Percentiles rank a stretch among this genome's conserved stretches.
These are phyloP conservation scores for Lotus japonicus DNA, from an alignment of 306 rosid genomes.

Conservation along the genomic window DNA sequence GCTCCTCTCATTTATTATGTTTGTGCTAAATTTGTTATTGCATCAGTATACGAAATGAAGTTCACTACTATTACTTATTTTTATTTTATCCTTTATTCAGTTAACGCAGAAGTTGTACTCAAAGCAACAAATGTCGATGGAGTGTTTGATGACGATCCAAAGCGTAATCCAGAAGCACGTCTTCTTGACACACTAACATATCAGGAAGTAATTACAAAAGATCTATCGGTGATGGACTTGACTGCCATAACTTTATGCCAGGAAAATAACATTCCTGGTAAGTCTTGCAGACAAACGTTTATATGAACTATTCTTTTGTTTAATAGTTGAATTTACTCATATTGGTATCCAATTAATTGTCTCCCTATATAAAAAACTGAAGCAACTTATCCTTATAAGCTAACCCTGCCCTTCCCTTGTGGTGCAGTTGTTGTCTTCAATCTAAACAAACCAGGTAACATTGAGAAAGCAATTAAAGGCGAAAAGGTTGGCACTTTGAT, in stretches of 20 bases:
- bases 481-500: conserved; percentile 89
- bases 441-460: conserved; percentile 79
- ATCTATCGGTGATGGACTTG: conserved; percentile 95
- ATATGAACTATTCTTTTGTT: not conserved
- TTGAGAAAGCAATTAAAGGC: conserved; percentile 77
- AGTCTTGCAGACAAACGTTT: conserved; percentile 16
- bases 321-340: not conserved
- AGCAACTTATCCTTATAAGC: conserved; percentile 9
- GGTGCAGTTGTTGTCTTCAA: conserved; percentile 90
- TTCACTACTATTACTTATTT: not conserved
- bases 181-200: conserved; percentile 72
- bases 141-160: conserved; percentile 75
- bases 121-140: conserved; percentile 98
- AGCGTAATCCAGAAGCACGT: conserved; percentile 66
- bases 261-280: conserved; percentile 93
- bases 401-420: not conserved
- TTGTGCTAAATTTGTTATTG: too few relatives aligned
- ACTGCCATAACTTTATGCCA: conserved; percentile 95
- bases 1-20: not conserved
- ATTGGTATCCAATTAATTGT: not conserved
- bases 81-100: conserved; percentile 35
- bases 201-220: conserved; percentile 77
- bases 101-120: conserved; percentile 93
- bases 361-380: not conserved
- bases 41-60: too few relatives aligned